Evolutionary conservation across 2,329 filamentous ascomycete genomes (phyloP), one percentile per base, ranked within the genome.

Genomic region (Paraphaeosphaeria sporulosa): DNA sequence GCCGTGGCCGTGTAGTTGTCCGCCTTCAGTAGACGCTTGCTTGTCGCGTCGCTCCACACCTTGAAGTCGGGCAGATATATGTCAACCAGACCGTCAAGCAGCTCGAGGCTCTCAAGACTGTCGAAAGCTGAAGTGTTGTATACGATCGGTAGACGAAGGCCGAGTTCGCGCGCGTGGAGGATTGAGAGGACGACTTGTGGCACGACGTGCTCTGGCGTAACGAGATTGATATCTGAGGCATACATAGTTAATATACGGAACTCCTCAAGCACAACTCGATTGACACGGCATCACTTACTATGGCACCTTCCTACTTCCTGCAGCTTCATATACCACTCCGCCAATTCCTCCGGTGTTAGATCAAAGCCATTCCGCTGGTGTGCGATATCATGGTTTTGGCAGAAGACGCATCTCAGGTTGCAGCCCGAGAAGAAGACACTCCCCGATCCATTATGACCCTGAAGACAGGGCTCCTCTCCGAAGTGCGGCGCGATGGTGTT

Each of bases 1-100:
- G 93, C 92, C 0, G 87, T 87, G 10, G 84, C 80, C 1, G 89
- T 86, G 74, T 94, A 95, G 73, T 92, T 86, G 50, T 92, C 89
- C 3, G 90, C 90, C 74, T 96, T 96, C 38, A 95, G 83, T 32
- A 95, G 79, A 12, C 91, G 83, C 68, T 85, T 89, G 21, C 90
- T 90, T 0, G 90, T 89, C 23, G 76, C 80, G 1, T 83, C 76
- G 30, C 85, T 85, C 91, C 91, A 95, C 10, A 94, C 87, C 76
- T 96, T 95, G 82, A 95, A 95, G 73, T 96, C 92, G 0, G 92
- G 90, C n/a, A 96, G 81, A 73, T 95, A 96, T 47, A 96, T 93
- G 73, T 95, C 92, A 0, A 95, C 87, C 30, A 96, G 80, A 0
- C 92, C 92, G 67, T 95, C 89, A 68, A 96, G 84, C 9, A 95